These are phyloP conservation scores for Fusarium anguioides DNA, from an alignment of 2,329 filamentous ascomycete species.

Conservation along the genomic window DNA sequence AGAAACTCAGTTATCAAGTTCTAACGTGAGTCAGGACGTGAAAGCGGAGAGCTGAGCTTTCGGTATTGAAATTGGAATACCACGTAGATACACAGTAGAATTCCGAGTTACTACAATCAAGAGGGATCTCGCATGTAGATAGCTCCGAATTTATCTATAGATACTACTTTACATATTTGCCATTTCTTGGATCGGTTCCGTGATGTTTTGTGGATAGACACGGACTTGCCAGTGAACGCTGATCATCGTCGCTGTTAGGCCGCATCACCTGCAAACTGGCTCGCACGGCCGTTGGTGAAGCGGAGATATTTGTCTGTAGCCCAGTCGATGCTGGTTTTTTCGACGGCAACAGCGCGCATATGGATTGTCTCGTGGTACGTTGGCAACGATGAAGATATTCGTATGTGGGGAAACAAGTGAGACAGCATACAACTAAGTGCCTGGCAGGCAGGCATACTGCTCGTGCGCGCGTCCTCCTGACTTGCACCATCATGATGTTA, in stretches of 20 bases:
- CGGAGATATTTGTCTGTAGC: constrained; percentile 29
- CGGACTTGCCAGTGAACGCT: constrained; percentile 15
- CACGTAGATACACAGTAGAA: background rate
- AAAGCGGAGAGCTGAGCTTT: constrained; percentile 19
- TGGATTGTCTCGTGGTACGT: constrained; percentile 12
- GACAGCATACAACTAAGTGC: constrained; percentile 17
- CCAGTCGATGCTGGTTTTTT: constrained; percentile 30
- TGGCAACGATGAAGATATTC: constrained; percentile 10
- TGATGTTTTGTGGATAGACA: constrained; percentile 14
- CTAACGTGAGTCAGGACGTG: constrained; percentile 18
- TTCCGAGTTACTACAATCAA: too few relatives aligned
- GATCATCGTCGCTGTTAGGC: constrained; percentile 3
- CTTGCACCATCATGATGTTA: constrained; percentile 12
- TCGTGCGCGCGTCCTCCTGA: constrained; percentile 11
- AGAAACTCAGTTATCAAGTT: constrained; percentile 29
- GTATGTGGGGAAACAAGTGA: constrained; percentile 23
- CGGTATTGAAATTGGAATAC: constrained; percentile 4
- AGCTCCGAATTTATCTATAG: constrained; percentile 3
- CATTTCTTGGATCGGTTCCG: constrained; percentile 8
- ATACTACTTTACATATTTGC: constrained; percentile 3
- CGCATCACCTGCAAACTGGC: constrained; percentile 36
- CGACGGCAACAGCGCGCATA: constrained; percentile 26
- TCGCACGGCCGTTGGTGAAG: constrained; percentile 28
- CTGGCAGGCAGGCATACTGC: constrained; percentile 1
- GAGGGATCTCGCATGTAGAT: background rate